Conservation (phyloP, 805 yeast genomes). For the Candida coleopterorum region DNA sequence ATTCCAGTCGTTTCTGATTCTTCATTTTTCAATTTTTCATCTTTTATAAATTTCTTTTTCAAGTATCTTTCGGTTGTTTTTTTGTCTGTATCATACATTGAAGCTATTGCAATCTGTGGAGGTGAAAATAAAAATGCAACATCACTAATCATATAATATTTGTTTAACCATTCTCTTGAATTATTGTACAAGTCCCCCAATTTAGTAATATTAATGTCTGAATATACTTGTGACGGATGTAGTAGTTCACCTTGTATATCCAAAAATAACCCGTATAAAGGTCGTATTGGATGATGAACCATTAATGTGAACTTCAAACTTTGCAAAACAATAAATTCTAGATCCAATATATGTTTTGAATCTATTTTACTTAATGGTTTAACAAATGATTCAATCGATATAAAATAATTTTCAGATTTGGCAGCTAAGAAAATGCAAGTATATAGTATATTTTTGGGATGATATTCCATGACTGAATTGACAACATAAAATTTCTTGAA, state of each 20-base stretch:
- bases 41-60: constrained; percentile 49
- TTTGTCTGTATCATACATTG: constrained; percentile 64
- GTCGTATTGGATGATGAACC: constrained; percentile 85
- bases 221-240: constrained; percentile 39
- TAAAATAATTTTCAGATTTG: constrained; percentile 86
- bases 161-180: constrained; percentile 62
- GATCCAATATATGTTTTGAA: constrained; percentile 61
- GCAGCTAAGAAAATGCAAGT: constrained; percentile 83
- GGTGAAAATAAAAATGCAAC: constrained; percentile 79
- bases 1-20: constrained; percentile 7
- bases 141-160: constrained; percentile 66
- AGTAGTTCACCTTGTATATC: constrained; percentile 67
- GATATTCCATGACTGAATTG: constrained; percentile 80
- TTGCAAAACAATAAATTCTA: constrained; percentile 75
- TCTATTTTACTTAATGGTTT: constrained; percentile 63
- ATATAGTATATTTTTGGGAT: constrained; percentile 74
- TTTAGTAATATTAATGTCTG: constrained; percentile 45
- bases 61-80: constrained; percentile 64
- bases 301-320: constrained; percentile 72
- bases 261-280: constrained; percentile 90
- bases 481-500: constrained; percentile 75
- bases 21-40: constrained; percentile 11
- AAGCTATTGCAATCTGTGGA: constrained; percentile 91
- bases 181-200: constrained; percentile 67
- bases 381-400: constrained; percentile 77